Evolutionary conservation across 2,329 filamentous ascomycete species (phyloP), one percentile per base, ranked within the genome.

Genomic region (Zasmidium citrigriseum): DNA sequence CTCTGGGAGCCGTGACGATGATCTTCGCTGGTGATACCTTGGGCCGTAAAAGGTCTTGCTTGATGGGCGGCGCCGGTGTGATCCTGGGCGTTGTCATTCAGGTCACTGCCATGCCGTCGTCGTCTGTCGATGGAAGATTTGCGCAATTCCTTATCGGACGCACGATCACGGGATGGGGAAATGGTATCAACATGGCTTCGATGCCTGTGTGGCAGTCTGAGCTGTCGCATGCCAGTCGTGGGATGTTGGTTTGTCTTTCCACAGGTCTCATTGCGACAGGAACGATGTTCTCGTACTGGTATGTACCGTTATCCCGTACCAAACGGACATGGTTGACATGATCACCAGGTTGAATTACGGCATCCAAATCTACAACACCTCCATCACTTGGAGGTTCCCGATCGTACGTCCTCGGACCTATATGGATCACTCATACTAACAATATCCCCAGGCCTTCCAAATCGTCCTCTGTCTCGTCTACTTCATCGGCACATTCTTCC

Each of bases 261-360:
- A 52, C 50, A 1, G 50, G 50, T n/a, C 50, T 52, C 34, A 52
- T 52, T 27, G 50, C 50, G 4, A 52, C 50, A 14, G 50, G 50
- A 44, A 52, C 50, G 18, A 52, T 52, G 50, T 52, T 52, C 34
- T 52, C 50, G 10, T 52, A 52, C 38, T 52, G 50, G 50, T 52
- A 9, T 41, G 34, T 14, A 29, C 14, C 7, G 7, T 14, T 7
- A 29, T 29, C 14, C 27, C 7, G 27, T 14, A 29, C 7, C 7
- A 14, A 21, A 16, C 12, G 9, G 34, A 41, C 21, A 10, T 44
- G 3, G 12, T 23, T 21, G 9, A 23, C 1, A 3, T 2, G 18
- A 21, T 24, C 1, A 20, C 34, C n/a, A 52, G 27, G 50, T 18
- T 52, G n/a, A 52, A 52, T 16, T 52, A 52, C 34, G 50, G 50